phyloP scores from a whole-genome alignment of 2,329 filamentous ascomycete genomes.

The Dactylellina drechsleri region DNA sequence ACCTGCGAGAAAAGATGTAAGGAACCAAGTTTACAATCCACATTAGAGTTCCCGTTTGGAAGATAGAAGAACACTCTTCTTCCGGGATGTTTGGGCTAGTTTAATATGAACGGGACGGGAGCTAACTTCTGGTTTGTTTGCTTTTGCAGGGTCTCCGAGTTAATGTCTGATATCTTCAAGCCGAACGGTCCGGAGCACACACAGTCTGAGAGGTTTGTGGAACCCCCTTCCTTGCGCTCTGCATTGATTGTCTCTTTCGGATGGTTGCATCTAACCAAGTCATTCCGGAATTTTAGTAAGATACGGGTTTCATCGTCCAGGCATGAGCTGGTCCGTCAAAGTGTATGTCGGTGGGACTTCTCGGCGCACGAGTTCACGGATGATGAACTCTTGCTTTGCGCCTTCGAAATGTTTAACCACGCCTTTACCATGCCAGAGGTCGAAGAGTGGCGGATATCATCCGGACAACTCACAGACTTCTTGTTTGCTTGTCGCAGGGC shows the following conservation, averaged over 20 bases:
- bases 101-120: constrained; percentile 37
- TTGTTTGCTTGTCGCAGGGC: constrained; percentile 87
- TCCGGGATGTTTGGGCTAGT: constrained; percentile 39
- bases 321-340: constrained; percentile 72
- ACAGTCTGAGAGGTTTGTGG: constrained; percentile 69
- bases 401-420: constrained; percentile 89
- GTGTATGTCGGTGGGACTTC: constrained; percentile 84
- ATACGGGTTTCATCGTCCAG: constrained; percentile 75
- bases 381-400: constrained; percentile 86
- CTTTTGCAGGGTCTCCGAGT: constrained; percentile 73
- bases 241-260: not conserved
- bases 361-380: constrained; percentile 89
- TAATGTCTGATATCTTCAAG: constrained; percentile 90
- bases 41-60: constrained; percentile 49
- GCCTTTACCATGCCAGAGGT: constrained; percentile 83
- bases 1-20: constrained; percentile 86
- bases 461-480: constrained; percentile 86
- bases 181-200: constrained; percentile 71
- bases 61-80: constrained; percentile 19
- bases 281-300: constrained; percentile 63
- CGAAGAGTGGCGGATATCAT: constrained; percentile 79
- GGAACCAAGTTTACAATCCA: constrained; percentile 43
- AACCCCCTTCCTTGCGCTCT: constrained; percentile 55
- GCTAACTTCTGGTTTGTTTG: constrained; percentile 51
- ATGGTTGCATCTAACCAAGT: constrained; percentile 20